Evolutionary conservation across 768 basidiomycete species (phyloP), one percentile per base, ranked within the genome.

Genomic region (Paxillus involutus): DNA sequence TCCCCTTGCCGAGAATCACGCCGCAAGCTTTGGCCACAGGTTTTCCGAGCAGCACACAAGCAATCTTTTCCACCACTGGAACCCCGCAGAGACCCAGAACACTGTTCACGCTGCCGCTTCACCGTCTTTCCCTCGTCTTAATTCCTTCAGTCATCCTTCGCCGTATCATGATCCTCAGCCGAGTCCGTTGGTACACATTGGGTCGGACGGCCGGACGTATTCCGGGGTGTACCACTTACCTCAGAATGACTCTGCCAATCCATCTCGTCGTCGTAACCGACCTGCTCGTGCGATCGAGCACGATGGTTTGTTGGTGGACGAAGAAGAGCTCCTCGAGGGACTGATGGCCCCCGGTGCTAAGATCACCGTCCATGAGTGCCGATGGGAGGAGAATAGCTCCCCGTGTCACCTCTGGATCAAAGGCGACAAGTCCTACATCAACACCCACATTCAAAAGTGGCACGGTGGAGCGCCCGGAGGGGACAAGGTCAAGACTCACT

Each of bases 391-490:
- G 16, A 39, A 57, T 40, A 29, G 0, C 1, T 51, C 51, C 0
- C 45, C 57, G 2, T 65, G 59, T 42, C 42, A 39, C 41, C 51
- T 59, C 10, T 65, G 57, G 60, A 54, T 65, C 44, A 53, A 7
- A 41, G 52, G 53, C 3, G 53, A 63, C 49, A 59, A 52, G 44
- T 52, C 63, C 2, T 54, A 16, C 4, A 51, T 64, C 32, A 52
- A 49, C 3, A 2, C 4, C 2, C 64, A 65, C 16, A 59, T 63
- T 29, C 63, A 52, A 26, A 56, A 21, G 47, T 65, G 64, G 56
- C 61, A 66, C 1, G 47, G 58, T 43, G 52, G 48, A 3, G 32
- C 42, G 29, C 44, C 43, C 1, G 52, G 55, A 1, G 48, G 48
- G 4, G 63, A 62, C 26, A 65, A 62, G 21, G 16, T 13, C 9